A percentile compares a stretch with the other conserved stretches of the same genome.
Evolutionary conservation across 1,139 yeast species (phyloP).

Genomic region (Nematodospora anomalae): DNA sequence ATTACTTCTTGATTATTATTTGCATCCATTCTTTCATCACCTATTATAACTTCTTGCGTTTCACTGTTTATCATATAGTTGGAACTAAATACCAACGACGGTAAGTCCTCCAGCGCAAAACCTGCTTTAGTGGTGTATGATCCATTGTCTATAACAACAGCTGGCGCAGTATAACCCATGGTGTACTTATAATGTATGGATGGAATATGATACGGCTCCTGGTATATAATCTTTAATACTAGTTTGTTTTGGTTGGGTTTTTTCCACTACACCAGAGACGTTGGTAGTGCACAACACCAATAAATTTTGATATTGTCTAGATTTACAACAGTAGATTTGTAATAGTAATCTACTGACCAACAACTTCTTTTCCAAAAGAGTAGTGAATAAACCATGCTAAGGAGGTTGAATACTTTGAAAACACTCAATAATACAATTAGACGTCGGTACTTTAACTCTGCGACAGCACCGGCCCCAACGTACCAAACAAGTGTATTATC

Average conservation of each 20-base stretch:
- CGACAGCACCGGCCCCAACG: slow-evolving; percentile 19
- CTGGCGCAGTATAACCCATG: slow-evolving; percentile 46
- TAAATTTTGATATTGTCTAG: not conserved
- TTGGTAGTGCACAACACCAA: not conserved
- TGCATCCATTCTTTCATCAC: slow-evolving; percentile 50
- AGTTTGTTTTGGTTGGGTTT: slow-evolving; percentile 5
- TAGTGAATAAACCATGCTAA: too few species aligned
- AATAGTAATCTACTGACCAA: not conserved
- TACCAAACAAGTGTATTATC: slow-evolving; percentile 27
- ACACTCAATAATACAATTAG: not conserved
- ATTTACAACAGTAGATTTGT: slow-evolving; percentile 1
- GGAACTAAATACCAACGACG: slow-evolving; percentile 58
- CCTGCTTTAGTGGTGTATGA: slow-evolving; percentile 69
- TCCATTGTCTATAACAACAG: slow-evolving; percentile 72
- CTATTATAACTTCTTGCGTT: slow-evolving; percentile 35
- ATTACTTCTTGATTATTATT: slow-evolving; percentile 52
- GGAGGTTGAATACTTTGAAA: slow-evolving; percentile 7
- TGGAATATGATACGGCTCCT: too few species aligned
- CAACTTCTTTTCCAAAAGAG: not conserved
- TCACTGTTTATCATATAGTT: slow-evolving; percentile 42
- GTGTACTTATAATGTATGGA: too few species aligned
- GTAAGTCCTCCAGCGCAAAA: slow-evolving; percentile 64
- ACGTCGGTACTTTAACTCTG: slow-evolving; percentile 10
- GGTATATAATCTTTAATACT: too few species aligned
- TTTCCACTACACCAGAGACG: not conserved